Evolutionary conservation across 2,329 filamentous ascomycete species (phyloP), one percentile per base, ranked within the genome.

Genomic region (Blastomyces gilchristii): DNA sequence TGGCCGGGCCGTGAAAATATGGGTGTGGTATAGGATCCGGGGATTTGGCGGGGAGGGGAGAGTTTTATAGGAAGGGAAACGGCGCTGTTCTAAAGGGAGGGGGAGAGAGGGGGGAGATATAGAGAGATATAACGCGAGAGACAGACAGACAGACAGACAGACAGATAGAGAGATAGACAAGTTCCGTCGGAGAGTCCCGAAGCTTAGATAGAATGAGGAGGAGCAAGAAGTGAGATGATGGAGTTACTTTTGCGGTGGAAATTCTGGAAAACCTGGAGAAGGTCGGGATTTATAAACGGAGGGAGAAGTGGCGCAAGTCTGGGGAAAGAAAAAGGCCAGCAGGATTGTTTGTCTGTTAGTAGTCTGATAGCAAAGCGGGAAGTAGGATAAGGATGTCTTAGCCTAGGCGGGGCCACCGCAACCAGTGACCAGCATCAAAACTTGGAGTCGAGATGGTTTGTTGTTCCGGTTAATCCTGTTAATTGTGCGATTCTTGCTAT

Each of bases 251-350:
- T 34, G 34, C n/a, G 43, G 1, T 14, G 8, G 34, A n/a, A 25
- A 9, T 45, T 25, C 22, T 28, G 43, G 28, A 50, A 37, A 39
- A 49, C 28, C 28, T 49, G 56, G 56, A 43, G 56, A 58, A 58
- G 56, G 31, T 43, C n/a, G 45, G 56, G 56, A 58, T 25, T 43
- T 58, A 58, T 58, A 58, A 39, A 37, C n/a, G n/a, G n/a, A 11
- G 12, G 22, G 14, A 9, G 39, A 8, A 58, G 34, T 37, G 34
- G 34, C 34, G 7, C 34, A 58, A 58, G 39, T 58, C 56, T 58
- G 56, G 56, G 56, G 56, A 45, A 58, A 28, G 14, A 2, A 18
- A 58, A 22, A 37, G 9, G 7, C 34, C 41, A 43, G 39, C 54
- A 43, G 39, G 54, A 58, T 28, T 39, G 37, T 37, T 37, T 37